Evolutionary conservation across 345 rosid species (phyloP).

Genomic region (Citrus cavaleriei): DNA sequence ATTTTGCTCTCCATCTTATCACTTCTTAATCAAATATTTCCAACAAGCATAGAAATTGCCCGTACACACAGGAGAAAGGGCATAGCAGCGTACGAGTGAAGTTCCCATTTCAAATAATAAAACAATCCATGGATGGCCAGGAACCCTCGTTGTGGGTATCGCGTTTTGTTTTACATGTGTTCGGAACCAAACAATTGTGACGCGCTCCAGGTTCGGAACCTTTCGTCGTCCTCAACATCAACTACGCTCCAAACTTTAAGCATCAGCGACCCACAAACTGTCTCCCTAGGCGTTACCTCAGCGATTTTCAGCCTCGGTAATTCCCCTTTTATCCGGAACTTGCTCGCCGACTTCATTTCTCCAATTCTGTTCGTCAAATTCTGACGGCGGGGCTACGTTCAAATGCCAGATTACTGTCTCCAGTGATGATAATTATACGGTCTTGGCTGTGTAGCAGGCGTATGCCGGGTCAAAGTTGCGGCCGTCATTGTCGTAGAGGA

Average conservation of each 20-base stretch:
- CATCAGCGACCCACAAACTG: not conserved
- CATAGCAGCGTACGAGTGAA: not conserved
- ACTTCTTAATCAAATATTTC: too few species aligned
- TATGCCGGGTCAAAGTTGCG: not conserved
- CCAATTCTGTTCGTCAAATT: constrained; percentile 19
- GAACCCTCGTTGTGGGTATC: constrained; percentile 3
- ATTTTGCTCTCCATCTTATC: not conserved
- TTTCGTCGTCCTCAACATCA: not conserved
- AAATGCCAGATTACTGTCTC: constrained; percentile 21
- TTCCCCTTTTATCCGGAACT: constrained; percentile 4
- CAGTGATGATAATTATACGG: constrained; percentile 9
- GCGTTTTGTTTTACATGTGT: not conserved
- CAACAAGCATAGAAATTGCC: constrained; percentile 2
- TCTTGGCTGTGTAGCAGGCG: not conserved
- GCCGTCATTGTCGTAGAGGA: too few species aligned
- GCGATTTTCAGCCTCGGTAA: not conserved
- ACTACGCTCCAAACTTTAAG: not conserved
- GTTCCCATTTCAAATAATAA: constrained; percentile 17
- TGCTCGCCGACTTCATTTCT: constrained; percentile 9
- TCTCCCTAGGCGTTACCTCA: constrained; percentile 19
- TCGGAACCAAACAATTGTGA: not conserved
- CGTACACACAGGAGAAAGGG: too few species aligned
- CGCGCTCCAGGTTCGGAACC: not conserved
- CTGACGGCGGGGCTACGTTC: not conserved
- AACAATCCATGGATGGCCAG: not conserved